Evolutionary conservation across 257 asterid genomes (phyloP).

Genomic region (Solanum habrochaites): DNA sequence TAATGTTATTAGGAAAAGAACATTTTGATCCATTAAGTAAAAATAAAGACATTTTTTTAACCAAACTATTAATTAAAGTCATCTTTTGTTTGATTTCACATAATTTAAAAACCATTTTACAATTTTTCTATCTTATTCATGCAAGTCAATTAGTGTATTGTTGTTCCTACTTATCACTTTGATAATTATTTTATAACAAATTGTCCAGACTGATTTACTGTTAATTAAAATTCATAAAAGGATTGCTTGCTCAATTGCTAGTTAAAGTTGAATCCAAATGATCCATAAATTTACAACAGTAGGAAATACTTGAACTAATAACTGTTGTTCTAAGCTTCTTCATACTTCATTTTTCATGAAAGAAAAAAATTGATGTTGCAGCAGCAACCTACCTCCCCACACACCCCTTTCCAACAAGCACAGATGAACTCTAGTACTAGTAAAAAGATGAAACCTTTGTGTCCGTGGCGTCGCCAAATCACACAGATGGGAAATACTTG

Average conservation of each 20-base stretch:
- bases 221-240: conserved; percentile 4
- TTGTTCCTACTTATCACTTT: not conserved
- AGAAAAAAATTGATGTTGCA: conserved; percentile 30
- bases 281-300: conserved; percentile 5
- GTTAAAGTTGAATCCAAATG: conserved; percentile 2
- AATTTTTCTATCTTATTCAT: not conserved
- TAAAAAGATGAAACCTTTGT: conserved; percentile 4
- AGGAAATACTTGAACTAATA: not conserved
- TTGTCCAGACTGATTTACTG: not conserved
- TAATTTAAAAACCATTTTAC: not conserved
- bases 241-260: not conserved
- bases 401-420: not conserved
- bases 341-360: conserved; percentile 26
- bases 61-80: not conserved
- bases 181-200: not conserved
- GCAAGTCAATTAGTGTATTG: not conserved
- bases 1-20: not conserved
- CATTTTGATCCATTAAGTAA: not conserved
- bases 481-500: conserved; percentile 91
- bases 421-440: conserved; percentile 3
- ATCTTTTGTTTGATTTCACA: not conserved
- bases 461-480: not conserved
- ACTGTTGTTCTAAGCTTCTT: conserved; percentile 11
- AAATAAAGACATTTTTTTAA: not conserved
- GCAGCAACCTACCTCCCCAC: not conserved